phyloP scores from a whole-genome alignment of 805 yeast genomes.

The Metschnikowia santaceciliae region DNA sequence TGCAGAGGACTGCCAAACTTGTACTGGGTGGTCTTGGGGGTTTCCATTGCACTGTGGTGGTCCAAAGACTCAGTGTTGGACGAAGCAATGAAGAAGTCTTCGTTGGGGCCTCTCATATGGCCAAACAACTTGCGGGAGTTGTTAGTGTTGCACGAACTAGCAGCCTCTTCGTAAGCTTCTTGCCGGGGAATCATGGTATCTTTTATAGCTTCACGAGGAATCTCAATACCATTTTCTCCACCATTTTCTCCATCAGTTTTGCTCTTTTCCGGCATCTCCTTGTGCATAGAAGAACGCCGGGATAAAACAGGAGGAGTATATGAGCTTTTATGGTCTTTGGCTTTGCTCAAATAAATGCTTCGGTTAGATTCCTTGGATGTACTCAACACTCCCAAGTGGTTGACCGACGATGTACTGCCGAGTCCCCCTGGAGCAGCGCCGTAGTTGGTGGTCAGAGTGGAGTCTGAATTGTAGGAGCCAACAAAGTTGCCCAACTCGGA shows the following conservation, averaged over 20 bases:
- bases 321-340: not conserved
- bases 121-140: not conserved
- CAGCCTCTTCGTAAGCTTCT: not conserved
- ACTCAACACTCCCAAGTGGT: slow-evolving; percentile 9
- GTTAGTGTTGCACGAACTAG: slow-evolving; percentile 1
- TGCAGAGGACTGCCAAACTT: not conserved
- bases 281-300: not conserved
- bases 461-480: slow-evolving; percentile 40
- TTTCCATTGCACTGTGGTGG: not conserved
- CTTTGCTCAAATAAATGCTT: not conserved
- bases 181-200: not conserved
- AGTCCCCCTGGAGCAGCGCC: slow-evolving; percentile 21
- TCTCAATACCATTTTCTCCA: not conserved
- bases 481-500: slow-evolving; percentile 39
- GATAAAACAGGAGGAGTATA: not conserved
- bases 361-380: slow-evolving; percentile 13
- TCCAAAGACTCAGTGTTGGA: not conserved
- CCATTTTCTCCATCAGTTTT: not conserved
- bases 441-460: slow-evolving; percentile 39
- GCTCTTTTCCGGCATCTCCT: not conserved
- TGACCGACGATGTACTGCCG: slow-evolving; percentile 11
- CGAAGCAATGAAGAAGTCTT: slow-evolving; percentile 3
- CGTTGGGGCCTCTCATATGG: slow-evolving; percentile 1
- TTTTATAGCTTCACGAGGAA: not conserved
- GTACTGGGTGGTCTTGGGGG: not conserved